A percentile compares a stretch with the other conserved stretches of the same genome.
Evolutionary conservation across 441 rosid species (phyloP).

Genomic region (Gossypium davidsonii): DNA sequence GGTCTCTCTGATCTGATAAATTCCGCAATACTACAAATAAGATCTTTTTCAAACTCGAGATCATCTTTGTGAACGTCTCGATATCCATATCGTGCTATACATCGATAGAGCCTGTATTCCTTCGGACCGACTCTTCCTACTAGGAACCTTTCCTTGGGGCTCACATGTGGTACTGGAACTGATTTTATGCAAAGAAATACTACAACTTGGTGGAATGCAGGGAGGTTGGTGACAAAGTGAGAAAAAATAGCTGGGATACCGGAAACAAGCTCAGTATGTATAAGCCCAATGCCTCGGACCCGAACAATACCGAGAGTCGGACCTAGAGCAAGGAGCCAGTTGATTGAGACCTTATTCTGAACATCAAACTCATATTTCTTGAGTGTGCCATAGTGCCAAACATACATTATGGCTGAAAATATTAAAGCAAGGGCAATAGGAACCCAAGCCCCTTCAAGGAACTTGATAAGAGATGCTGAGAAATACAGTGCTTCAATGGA

Average conservation of each 20-base stretch:
- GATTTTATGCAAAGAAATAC: constrained; percentile 85
- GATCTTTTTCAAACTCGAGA: constrained; percentile 67
- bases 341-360: constrained; percentile 74
- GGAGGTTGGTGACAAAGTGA: constrained; percentile 87
- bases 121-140: constrained; percentile 86
- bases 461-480: constrained; percentile 88
- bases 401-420: constrained; percentile 60
- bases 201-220: constrained; percentile 89
- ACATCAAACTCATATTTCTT: constrained; percentile 74
- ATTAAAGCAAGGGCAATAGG: constrained; percentile 71
- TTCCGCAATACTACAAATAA: constrained; percentile 71
- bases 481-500: constrained; percentile 75
- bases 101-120: constrained; percentile 63
- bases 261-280: constrained; percentile 75
- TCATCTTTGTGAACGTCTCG: constrained; percentile 74
- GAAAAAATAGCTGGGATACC: constrained; percentile 89
- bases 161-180: constrained; percentile 81
- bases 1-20: constrained; percentile 60
- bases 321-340: constrained; percentile 74
- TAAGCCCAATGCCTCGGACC: constrained; percentile 78
- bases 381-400: constrained; percentile 84
- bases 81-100: constrained; percentile 85
- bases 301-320: constrained; percentile 70
- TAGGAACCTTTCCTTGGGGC: constrained; percentile 75
- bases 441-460: constrained; percentile 94